Conservation (phyloP, 768 basidiomycete species). For the Daedaleopsis nitida region DNA sequence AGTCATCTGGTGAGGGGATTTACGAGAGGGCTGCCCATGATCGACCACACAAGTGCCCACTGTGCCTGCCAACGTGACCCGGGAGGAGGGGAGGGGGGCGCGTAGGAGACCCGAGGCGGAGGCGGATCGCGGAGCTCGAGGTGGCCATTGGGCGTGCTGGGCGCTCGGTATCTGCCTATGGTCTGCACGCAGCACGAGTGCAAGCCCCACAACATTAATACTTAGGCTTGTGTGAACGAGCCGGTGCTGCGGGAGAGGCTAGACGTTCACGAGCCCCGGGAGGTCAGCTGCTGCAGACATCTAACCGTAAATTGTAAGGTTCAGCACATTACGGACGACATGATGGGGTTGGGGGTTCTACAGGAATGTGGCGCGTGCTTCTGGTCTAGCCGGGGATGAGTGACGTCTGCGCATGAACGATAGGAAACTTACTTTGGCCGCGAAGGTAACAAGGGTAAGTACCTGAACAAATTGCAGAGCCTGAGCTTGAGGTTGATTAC, state of each 20-base stretch:
- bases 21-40: no score
- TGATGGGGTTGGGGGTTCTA: not conserved
- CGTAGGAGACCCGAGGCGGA: no score
- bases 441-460: not conserved
- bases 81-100: no score
- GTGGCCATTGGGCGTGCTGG: not conserved
- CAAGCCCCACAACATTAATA: not conserved
- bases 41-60: no score
- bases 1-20: no score
- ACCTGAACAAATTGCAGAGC: not conserved
- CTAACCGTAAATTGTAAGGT: conserved; percentile 1
- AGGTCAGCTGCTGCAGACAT: not conserved
- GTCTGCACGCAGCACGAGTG: not conserved
- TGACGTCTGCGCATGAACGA: not conserved
- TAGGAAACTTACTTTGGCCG: not conserved
- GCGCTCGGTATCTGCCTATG: not conserved
- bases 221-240: not conserved
- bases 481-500: no score
- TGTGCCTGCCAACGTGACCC: no score
- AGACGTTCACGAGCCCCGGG: not conserved
- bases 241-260: not conserved
- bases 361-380: not conserved
- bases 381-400: not conserved
- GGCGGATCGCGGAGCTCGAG: no score
- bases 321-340: not conserved